Percentiles rank a stretch among this genome's conserved stretches.
Evolutionary conservation across 306 rosid genomes (phyloP).

Genomic region (Glycyrrhiza uralensis): DNA sequence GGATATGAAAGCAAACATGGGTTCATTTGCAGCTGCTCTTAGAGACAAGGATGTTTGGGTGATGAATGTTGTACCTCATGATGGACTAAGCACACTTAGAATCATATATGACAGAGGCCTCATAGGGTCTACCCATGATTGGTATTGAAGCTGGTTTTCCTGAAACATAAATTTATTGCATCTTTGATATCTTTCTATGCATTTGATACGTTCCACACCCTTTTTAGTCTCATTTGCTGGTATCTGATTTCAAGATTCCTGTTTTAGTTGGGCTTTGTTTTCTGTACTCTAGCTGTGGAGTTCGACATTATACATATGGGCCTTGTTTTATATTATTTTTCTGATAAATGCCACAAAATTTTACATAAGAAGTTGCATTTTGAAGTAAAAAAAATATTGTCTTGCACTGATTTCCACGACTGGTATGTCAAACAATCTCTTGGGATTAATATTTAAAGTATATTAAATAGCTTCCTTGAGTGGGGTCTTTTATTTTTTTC

Average conservation of each 20-base stretch:
- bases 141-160: conserved; percentile 42
- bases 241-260: background rate
- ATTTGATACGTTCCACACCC: background rate
- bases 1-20: conserved; percentile 96
- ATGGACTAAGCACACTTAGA: conserved; percentile 89
- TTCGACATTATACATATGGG: background rate
- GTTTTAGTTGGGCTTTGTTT: background rate
- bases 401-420: no score
- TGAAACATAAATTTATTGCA: background rate
- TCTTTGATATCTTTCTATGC: background rate
- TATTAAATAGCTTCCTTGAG: no score
- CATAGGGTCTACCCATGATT: conserved; percentile 69
- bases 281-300: background rate
- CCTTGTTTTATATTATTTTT: background rate
- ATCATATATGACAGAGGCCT: conserved; percentile 85
- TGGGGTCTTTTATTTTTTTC: no score
- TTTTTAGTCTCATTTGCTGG: background rate
- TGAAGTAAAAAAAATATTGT: no score
- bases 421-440: no score
- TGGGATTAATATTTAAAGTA: no score
- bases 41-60: conserved; percentile 85
- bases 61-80: conserved; percentile 83
- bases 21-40: conserved; percentile 84
- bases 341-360: background rate
- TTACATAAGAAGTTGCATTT: no score